Evolutionary conservation across 2,329 filamentous ascomycete species (phyloP).

Genomic region (Drechmeria coniospora): DNA sequence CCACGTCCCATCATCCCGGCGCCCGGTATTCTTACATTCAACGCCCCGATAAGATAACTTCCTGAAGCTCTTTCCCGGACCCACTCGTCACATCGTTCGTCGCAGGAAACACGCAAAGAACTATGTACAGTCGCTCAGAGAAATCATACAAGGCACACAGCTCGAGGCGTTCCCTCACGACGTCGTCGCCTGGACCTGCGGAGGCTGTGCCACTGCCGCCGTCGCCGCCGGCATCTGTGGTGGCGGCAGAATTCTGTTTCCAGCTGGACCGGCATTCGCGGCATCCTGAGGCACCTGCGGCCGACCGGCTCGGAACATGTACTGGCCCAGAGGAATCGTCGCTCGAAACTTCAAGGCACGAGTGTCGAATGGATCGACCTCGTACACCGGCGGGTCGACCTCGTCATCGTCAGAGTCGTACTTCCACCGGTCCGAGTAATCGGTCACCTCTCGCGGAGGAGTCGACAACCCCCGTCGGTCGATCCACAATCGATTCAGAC

Average conservation of each 20-base stretch:
- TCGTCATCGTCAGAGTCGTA: conserved; percentile 82
- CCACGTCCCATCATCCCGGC: conserved; percentile 8
- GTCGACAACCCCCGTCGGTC: conserved; percentile 58
- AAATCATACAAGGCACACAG: conserved; percentile 9
- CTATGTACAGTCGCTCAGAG: conserved; percentile 6
- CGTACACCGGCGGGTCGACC: conserved; percentile 58
- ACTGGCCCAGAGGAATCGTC: conserved; percentile 35
- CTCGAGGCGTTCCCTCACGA: conserved; percentile 4
- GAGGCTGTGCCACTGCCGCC: conserved; percentile 5
- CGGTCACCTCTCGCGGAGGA: conserved; percentile 26
- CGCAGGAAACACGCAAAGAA: conserved; percentile 4
- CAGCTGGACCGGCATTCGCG: conserved; percentile 10
- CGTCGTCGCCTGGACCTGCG: conserved; percentile 12
- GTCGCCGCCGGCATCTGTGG: conserved; percentile 7
- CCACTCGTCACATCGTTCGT: conserved; percentile 1
- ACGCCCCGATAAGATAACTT: conserved; percentile 2
- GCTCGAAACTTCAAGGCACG: conserved; percentile 44
- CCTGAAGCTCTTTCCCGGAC: conserved; percentile 1
- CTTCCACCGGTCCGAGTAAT: conserved; percentile 58
- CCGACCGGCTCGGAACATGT: conserved; percentile 23
- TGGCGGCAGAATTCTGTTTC: conserved; percentile 11
- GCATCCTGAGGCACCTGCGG: conserved; percentile 16
- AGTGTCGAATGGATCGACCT: conserved; percentile 56
- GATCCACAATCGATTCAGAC: conserved; percentile 73
- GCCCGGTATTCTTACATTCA: conserved; percentile 4